These are phyloP conservation scores for Artemisia tridentata DNA, from an alignment of 129 eudicot genomes.

Conservation along the genomic window DNA sequence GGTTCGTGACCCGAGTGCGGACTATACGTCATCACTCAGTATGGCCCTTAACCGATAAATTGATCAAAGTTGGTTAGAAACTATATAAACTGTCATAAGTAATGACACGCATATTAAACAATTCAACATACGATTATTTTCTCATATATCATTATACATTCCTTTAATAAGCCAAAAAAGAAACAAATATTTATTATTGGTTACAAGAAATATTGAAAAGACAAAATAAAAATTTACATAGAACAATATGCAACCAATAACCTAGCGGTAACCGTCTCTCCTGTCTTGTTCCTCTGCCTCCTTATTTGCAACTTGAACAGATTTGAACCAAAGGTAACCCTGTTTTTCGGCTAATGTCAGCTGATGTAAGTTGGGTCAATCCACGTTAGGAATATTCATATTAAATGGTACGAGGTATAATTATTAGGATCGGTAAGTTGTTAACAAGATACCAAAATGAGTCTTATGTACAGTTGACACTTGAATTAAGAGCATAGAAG, in stretches of 20 bases:
- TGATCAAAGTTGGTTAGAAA: background rate
- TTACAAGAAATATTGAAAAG: constrained; percentile 16
- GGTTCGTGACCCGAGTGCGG: too few species aligned
- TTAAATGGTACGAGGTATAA: background rate
- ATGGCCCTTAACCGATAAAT: background rate
- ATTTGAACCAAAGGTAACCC: constrained; percentile 85
- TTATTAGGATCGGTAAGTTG: background rate
- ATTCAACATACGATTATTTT: background rate
- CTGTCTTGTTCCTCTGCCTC: constrained; percentile 91
- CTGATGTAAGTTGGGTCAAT: background rate
- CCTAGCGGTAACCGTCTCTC: constrained; percentile 65
- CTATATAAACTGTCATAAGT: background rate
- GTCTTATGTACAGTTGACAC: background rate
- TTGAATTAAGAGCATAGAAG: background rate
- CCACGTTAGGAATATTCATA: background rate
- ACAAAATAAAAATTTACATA: constrained; percentile 1
- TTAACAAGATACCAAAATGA: background rate
- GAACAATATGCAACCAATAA: constrained; percentile 14
- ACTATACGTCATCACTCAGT: too few species aligned
- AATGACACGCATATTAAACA: background rate
- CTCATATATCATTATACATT: background rate
- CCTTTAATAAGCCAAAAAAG: constrained; percentile 5
- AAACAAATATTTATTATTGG: background rate
- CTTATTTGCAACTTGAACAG: constrained; percentile 80
- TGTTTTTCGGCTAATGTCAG: constrained; percentile 31